Percentiles rank a stretch among this genome's conserved stretches.
Conservation (phyloP, 2,329 filamentous ascomycete genomes). For the Colletotrichum sp. region DNA sequence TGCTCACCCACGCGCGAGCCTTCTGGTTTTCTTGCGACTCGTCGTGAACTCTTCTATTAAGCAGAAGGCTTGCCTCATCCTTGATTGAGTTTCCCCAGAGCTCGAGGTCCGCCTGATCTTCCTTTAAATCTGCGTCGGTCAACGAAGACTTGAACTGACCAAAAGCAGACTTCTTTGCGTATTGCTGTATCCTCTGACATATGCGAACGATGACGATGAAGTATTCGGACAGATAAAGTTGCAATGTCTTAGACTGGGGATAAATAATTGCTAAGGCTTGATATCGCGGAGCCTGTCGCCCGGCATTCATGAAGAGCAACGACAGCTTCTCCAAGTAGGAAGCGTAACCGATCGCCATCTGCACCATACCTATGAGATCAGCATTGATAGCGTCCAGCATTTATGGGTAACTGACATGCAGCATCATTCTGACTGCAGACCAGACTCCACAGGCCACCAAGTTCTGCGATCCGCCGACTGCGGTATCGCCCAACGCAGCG, state of each 20-base stretch:
- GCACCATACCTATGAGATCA: fast-evolving
- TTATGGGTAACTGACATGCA: slow-evolving; percentile 20
- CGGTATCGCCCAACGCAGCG: slow-evolving; percentile 38
- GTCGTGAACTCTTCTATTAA: fast-evolving
- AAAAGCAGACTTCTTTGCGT: fast-evolving
- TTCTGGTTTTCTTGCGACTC: fast-evolving
- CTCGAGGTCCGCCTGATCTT: fast-evolving
- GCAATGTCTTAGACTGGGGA: no score
- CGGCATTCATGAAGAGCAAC: no score
- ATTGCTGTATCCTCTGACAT: background rate
- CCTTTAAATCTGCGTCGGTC: fast-evolving
- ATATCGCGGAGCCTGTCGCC: no score
- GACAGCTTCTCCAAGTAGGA: no score
- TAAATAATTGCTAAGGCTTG: no score
- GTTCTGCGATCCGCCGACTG: slow-evolving; percentile 47
- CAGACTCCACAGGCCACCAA: slow-evolving; percentile 49
- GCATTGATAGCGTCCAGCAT: no score
- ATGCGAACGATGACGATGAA: background rate
- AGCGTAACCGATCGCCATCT: no score
- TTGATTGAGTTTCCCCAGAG: fast-evolving
- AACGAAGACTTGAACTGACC: background rate
- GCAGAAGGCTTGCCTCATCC: fast-evolving
- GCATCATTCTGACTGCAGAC: slow-evolving; percentile 44
- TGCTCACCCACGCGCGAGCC: fast-evolving
- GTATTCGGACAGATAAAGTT: background rate